These are phyloP conservation scores for Neckera pumila DNA, from an alignment of 225 moss, liverwort and hornwort genomes.

Conservation along the genomic window DNA sequence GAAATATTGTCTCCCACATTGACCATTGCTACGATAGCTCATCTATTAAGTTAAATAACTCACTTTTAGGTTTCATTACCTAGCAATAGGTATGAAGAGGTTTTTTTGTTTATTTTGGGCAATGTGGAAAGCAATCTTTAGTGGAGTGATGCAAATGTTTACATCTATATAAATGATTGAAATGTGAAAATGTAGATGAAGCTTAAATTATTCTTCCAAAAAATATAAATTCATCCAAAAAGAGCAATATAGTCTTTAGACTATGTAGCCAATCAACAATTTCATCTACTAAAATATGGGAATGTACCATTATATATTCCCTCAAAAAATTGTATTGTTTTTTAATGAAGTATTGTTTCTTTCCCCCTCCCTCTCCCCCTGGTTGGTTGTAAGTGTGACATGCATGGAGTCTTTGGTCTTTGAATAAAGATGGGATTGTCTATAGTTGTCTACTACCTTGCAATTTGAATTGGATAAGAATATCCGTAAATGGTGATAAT, in stretches of 20 bases:
- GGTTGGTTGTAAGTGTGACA: neutral
- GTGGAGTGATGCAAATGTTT: neutral
- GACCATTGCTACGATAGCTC: too few species aligned
- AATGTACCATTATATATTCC: neutral
- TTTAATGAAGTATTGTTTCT: neutral
- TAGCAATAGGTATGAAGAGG: neutral
- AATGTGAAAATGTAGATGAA: too few species aligned
- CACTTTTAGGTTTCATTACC: neutral
- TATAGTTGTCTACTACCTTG: neutral
- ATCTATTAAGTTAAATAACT: neutral
- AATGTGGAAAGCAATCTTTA: accelerated
- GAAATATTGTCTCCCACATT: too few species aligned
- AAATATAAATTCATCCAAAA: neutral
- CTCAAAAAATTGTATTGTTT: neutral
- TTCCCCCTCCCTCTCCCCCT: too few species aligned
- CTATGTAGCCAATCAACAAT: neutral
- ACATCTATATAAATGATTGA: neutral
- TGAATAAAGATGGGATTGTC: neutral
- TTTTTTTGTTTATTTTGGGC: neutral
- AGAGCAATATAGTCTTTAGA: too few species aligned
- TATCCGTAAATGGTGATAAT: neutral
- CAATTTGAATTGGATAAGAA: neutral
- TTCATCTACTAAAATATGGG: neutral
- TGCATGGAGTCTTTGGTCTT: neutral
- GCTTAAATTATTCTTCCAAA: too few species aligned